Evolutionary conservation across 805 yeast species (phyloP).

Genomic region (Candida verbasci): DNA sequence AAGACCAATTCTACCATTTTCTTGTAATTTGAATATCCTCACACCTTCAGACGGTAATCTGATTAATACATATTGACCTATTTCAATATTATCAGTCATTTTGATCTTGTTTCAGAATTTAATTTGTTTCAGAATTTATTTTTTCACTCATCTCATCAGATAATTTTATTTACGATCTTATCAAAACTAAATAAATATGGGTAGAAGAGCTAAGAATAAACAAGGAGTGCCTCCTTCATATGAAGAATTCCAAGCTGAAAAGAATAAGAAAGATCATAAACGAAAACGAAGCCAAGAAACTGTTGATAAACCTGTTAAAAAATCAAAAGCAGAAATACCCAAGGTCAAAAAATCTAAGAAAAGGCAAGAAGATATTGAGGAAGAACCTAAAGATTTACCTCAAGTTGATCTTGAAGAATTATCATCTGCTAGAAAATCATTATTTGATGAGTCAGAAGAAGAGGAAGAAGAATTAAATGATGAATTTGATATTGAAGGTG

Average conservation of each 20-base stretch:
- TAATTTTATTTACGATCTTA: constrained; percentile 1
- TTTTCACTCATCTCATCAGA: constrained; percentile 1
- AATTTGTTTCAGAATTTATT: background rate
- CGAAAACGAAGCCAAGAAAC: constrained; percentile 20
- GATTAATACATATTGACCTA: constrained; percentile 56
- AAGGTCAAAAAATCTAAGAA: constrained; percentile 15
- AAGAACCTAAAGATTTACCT: constrained; percentile 45
- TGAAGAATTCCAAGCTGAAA: constrained; percentile 66
- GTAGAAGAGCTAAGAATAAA: constrained; percentile 88
- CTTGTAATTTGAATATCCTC: constrained; percentile 64
- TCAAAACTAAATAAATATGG: constrained; percentile 47
- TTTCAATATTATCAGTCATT: constrained; percentile 30
- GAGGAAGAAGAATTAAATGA: constrained; percentile 39
- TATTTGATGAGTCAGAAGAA: constrained; percentile 72
- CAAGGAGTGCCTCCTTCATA: constrained; percentile 89
- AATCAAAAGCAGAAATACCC: constrained; percentile 4
- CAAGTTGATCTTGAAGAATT: constrained; percentile 62
- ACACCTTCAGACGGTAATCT: constrained; percentile 78
- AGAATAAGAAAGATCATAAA: constrained; percentile 37
- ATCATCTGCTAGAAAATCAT: constrained; percentile 63
- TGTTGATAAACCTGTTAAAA: constrained; percentile 6
- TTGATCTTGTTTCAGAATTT: no score
- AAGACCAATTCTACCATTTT: constrained; percentile 58
- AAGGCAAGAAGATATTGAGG: constrained; percentile 22
- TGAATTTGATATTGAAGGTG: constrained; percentile 34